Percentiles rank a stretch among this genome's conserved stretches.
Conservation (phyloP, 2,329 filamentous ascomycete genomes). For the Microcyclospora tardicrescens region DNA sequence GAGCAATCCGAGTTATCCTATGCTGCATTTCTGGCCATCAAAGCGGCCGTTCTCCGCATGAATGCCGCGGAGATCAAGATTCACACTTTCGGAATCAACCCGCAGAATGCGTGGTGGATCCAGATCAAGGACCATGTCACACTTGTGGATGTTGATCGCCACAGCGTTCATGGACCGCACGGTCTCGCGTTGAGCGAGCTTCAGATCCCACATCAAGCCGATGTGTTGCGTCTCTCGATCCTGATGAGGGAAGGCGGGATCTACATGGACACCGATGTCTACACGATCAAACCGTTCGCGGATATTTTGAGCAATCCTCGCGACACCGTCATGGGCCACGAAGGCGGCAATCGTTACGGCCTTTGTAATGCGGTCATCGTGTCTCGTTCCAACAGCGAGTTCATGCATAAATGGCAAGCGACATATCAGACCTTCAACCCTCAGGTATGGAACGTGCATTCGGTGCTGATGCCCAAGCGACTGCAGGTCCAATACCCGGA, state of each 20-base stretch:
- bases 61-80: conserved; percentile 4
- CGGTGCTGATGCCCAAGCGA: too few species aligned
- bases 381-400: conserved; percentile 4
- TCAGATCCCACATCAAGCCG: conserved; percentile 5
- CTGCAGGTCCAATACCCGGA: too few species aligned
- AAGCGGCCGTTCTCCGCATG: conserved; percentile 6
- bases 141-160: conserved; percentile 1
- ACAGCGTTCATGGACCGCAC: neutral
- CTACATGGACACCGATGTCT: conserved; percentile 10
- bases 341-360: conserved; percentile 9
- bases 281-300: conserved; percentile 5
- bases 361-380: conserved; percentile 9
- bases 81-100: too few species aligned
- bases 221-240: conserved; percentile 6
- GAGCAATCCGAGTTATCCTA: conserved; percentile 5
- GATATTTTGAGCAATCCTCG: conserved; percentile 3
- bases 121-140: conserved; percentile 2
- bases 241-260: conserved; percentile 7
- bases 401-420: conserved; percentile 8
- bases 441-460: too few species aligned
- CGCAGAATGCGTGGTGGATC: conserved; percentile 4
- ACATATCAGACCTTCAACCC: too few species aligned
- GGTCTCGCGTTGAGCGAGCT: conserved; percentile 1
- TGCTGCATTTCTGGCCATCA: conserved; percentile 6
- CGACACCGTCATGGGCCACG: conserved; percentile 8